Evolutionary conservation across 2,329 filamentous ascomycete species (phyloP).

Genomic region (Parastagonospora nodorum): DNA sequence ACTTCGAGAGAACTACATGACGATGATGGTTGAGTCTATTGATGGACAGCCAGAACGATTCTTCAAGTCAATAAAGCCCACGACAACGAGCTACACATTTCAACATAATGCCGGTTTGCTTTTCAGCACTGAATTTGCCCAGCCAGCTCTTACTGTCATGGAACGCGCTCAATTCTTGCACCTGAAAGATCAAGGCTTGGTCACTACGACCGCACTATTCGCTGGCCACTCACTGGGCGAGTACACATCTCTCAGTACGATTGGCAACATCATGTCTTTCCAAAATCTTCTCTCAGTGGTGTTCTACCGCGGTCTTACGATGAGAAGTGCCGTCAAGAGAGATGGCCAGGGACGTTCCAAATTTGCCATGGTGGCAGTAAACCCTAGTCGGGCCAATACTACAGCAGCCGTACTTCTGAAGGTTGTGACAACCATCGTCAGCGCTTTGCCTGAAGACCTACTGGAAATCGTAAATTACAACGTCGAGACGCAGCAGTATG

Average conservation of each 20-base stretch:
- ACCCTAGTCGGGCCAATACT: constrained; percentile 97
- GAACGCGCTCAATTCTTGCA: constrained; percentile 99
- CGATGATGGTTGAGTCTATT: constrained; percentile 99
- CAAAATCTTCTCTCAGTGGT: constrained; percentile 97
- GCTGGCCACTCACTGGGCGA: constrained; percentile 97
- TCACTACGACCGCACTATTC: constrained; percentile 93
- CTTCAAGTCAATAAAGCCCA: constrained; percentile 96
- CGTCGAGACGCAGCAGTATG: too few species aligned
- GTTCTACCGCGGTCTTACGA: constrained; percentile 97
- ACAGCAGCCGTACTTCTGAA: too few species aligned
- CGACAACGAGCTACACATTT: constrained; percentile 95
- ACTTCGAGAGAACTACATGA: constrained; percentile 98
- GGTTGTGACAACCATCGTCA: too few species aligned
- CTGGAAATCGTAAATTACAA: too few species aligned
- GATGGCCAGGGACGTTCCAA: constrained; percentile 92
- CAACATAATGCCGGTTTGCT: constrained; percentile 90
- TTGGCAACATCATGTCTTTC: constrained; percentile 99
- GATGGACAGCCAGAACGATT: constrained; percentile 97
- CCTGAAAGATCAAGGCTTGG: constrained; percentile 98
- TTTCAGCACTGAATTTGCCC: constrained; percentile 97
- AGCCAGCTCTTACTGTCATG: constrained; percentile 96
- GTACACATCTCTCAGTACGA: constrained; percentile 93
- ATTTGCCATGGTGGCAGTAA: constrained; percentile 99
- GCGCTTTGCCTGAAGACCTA: too few species aligned
- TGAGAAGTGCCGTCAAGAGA: constrained; percentile 98